Evolutionary conservation across 441 rosid species (phyloP).

Genomic region (Croton laevigatus): DNA sequence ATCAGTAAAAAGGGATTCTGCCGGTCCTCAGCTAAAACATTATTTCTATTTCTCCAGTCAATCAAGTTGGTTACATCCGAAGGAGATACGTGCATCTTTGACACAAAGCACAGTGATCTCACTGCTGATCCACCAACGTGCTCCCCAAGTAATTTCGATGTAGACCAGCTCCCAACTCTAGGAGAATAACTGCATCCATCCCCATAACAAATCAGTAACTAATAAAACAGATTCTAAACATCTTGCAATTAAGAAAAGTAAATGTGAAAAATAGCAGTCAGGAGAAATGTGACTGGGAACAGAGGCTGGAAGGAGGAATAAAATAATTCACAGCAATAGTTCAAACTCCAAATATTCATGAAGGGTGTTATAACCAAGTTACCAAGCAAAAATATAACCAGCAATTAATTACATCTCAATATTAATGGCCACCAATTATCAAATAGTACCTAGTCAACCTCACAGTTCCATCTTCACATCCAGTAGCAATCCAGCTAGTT

Average conservation of each 20-base stretch:
- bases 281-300: not conserved
- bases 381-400: conserved; percentile 8
- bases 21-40: conserved; percentile 28
- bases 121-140: conserved; percentile 99
- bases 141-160: conserved; percentile 88
- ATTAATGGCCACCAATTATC: conserved; percentile 15
- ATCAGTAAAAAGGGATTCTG: conserved; percentile 60
- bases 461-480: conserved; percentile 98
- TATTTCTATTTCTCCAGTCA: conserved; percentile 25
- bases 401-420: conserved; percentile 5
- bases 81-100: conserved; percentile 47
- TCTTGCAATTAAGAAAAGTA: not conserved
- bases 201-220: conserved; percentile 22
- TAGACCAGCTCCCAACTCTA: conserved; percentile 59
- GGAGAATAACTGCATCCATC: conserved; percentile 48
- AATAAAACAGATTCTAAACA: not conserved
- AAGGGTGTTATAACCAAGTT: not conserved
- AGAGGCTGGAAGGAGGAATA: not conserved
- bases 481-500: conserved; percentile 88
- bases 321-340: not conserved
- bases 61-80: conserved; percentile 29
- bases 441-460: conserved; percentile 81
- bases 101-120: conserved; percentile 79
- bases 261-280: not conserved
- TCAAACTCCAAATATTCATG: not conserved